Percentiles rank a stretch among this genome's conserved stretches.
Evolutionary conservation across 2,329 filamentous ascomycete genomes (phyloP).

Genomic region (Phaeophleospora eucalypticola): DNA sequence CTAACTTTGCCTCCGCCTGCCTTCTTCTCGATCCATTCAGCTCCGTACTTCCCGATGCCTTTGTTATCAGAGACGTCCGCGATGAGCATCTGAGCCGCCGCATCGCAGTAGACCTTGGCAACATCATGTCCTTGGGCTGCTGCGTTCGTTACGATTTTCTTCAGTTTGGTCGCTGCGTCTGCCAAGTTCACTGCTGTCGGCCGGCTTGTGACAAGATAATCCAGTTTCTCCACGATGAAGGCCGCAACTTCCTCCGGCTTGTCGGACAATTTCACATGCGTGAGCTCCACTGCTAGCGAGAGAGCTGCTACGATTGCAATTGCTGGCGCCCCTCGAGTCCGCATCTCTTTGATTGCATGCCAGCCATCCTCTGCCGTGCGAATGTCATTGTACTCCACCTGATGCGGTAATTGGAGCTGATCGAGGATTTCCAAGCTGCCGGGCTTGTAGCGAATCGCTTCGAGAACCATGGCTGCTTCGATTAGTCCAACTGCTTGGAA

Average conservation of each 20-base stretch:
- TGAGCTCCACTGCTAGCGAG: constrained; percentile 78
- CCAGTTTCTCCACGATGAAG: constrained; percentile 71
- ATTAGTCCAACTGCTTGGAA: not conserved
- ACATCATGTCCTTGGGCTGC: constrained; percentile 51
- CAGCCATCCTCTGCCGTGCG: constrained; percentile 70
- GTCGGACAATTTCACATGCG: constrained; percentile 49
- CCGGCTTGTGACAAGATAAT: constrained; percentile 82
- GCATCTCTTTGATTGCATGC: constrained; percentile 78
- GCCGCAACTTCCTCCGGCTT: constrained; percentile 58
- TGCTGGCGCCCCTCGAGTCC: constrained; percentile 76
- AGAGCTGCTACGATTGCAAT: constrained; percentile 97
- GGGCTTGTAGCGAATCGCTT: constrained; percentile 72
- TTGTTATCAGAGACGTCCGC: constrained; percentile 86
- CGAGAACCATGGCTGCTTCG: constrained; percentile 50
- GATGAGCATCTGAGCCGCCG: constrained; percentile 80
- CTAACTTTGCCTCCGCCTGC: constrained; percentile 58
- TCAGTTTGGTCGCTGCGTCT: constrained; percentile 81
- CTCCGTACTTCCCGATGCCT: constrained; percentile 76
- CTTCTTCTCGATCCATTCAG: constrained; percentile 71
- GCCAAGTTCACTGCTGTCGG: constrained; percentile 93
- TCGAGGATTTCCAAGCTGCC: constrained; percentile 74
- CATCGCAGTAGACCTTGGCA: constrained; percentile 66
- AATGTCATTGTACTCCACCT: constrained; percentile 72
- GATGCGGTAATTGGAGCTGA: constrained; percentile 76
- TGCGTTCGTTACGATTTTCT: constrained; percentile 56